Conservation (phyloP, 2,329 filamentous ascomycete genomes). For the Elsinoe fawcettii region DNA sequence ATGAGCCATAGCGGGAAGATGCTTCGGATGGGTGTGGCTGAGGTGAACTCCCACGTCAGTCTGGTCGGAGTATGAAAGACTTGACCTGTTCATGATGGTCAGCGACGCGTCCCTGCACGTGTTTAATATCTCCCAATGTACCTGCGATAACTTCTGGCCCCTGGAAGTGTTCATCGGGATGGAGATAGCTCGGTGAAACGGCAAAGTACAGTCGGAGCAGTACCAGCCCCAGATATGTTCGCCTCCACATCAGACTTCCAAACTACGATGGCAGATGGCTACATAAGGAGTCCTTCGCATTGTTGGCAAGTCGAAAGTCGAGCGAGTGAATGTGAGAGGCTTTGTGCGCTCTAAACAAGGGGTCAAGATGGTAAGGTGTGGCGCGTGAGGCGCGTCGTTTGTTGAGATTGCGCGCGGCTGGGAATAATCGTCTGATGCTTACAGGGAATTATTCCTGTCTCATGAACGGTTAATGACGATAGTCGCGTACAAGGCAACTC, state of each 20-base stretch:
- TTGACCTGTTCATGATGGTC: constrained; percentile 52
- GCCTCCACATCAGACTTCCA: constrained; percentile 66
- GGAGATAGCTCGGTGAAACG: constrained; percentile 87
- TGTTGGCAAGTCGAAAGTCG: neutral
- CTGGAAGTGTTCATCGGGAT: constrained; percentile 98
- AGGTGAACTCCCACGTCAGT: constrained; percentile 93
- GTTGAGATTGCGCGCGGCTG: constrained; percentile 11
- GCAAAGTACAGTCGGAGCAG: constrained; percentile 89
- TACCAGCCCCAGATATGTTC: constrained; percentile 76
- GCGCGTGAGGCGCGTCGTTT: constrained; percentile 8
- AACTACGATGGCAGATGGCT: neutral
- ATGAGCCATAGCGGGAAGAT: constrained; percentile 94
- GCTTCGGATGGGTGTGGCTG: constrained; percentile 80
- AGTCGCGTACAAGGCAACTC: too few species aligned
- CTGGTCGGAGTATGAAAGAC: constrained; percentile 88
- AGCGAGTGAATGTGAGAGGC: too few species aligned
- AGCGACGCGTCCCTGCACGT: constrained; percentile 1
- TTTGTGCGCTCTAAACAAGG: neutral
- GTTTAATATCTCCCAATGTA: constrained; percentile 40
- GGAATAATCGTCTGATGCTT: neutral
- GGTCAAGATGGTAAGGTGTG: constrained; percentile 3
- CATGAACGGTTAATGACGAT: neutral
- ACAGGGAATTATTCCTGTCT: neutral
- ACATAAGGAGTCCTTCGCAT: neutral
- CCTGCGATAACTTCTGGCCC: constrained; percentile 95